Percentiles rank a stretch among this genome's conserved stretches.
Evolutionary conservation across 1,284 basidiomycete species (phyloP).

Genomic region (Neonothopanus nambi): DNA sequence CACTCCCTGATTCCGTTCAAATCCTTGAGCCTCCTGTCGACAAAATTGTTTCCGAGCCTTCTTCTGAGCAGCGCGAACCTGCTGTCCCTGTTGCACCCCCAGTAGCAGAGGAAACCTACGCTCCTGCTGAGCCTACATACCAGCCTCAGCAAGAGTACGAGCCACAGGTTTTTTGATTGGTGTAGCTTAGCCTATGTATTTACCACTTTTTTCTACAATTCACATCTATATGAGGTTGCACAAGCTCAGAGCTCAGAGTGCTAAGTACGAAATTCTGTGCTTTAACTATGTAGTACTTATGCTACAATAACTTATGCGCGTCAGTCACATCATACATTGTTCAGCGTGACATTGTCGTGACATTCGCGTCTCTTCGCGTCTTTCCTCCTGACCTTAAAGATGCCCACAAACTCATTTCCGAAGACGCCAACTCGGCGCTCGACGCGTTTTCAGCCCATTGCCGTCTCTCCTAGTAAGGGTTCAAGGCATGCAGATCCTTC

Average conservation of each 20-base stretch:
- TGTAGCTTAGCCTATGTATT: slow-evolving; percentile 16
- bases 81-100: slow-evolving; percentile 51
- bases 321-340: too few relatives aligned
- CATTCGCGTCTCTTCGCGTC: too few relatives aligned
- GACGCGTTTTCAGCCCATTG: slow-evolving; percentile 51
- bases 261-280: too few relatives aligned
- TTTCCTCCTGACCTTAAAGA: background rate
- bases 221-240: background rate
- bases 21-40: slow-evolving; percentile 85
- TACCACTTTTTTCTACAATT: background rate
- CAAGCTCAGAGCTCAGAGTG: too few relatives aligned
- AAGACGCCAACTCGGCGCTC: slow-evolving; percentile 42
- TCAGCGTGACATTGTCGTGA: too few relatives aligned
- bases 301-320: too few relatives aligned
- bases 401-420: background rate
- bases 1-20: slow-evolving; percentile 94
- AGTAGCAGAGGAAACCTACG: slow-evolving; percentile 52
- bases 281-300: too few relatives aligned
- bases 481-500: slow-evolving; percentile 29
- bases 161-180: slow-evolving; percentile 51
- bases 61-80: slow-evolving; percentile 78
- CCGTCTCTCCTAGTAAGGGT: slow-evolving; percentile 35
- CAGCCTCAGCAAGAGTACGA: slow-evolving; percentile 41
- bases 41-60: slow-evolving; percentile 78
- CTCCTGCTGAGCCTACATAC: slow-evolving; percentile 39